Evolutionary conservation across 2,329 filamentous ascomycete species (phyloP).

Genomic region (Apiospora hydei): DNA sequence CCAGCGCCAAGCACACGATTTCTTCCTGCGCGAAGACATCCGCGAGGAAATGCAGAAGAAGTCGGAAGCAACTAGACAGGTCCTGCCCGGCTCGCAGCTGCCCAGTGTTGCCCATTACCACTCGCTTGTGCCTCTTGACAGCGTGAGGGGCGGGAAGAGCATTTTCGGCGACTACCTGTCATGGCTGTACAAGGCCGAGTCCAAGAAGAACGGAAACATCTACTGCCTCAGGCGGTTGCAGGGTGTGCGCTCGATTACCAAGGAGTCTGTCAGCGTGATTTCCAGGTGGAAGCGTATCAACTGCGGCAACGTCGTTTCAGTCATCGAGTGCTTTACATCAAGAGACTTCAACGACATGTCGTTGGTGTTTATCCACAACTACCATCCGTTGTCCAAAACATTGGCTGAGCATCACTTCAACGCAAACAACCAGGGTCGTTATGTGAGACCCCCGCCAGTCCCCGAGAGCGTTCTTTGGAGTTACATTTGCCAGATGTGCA

Average conservation of each 20-base stretch:
- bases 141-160: conserved; percentile 76
- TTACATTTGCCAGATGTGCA: conserved; percentile 91
- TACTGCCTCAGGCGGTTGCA: conserved; percentile 82
- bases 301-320: conserved; percentile 82
- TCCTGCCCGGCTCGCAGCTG: conserved; percentile 76
- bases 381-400: conserved; percentile 89
- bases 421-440: conserved; percentile 49
- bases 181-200: conserved; percentile 95
- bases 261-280: conserved; percentile 84
- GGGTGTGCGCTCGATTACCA: conserved; percentile 88
- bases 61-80: conserved; percentile 83
- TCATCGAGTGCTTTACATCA: conserved; percentile 93
- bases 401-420: conserved; percentile 82
- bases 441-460: conserved; percentile 56
- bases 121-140: conserved; percentile 88
- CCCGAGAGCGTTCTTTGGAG: conserved; percentile 84
- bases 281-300: conserved; percentile 89
- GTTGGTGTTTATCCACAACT: conserved; percentile 91
- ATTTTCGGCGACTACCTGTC: conserved; percentile 83
- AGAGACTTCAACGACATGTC: conserved; percentile 94
- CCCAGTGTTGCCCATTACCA: conserved; percentile 89
- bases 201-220: conserved; percentile 85
- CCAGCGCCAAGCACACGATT: conserved; percentile 86
- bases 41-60: conserved; percentile 91
- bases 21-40: conserved; percentile 87